Evolutionary conservation across 768 basidiomycete species (phyloP).

Genomic region (Phlegmacium glaucopus): DNA sequence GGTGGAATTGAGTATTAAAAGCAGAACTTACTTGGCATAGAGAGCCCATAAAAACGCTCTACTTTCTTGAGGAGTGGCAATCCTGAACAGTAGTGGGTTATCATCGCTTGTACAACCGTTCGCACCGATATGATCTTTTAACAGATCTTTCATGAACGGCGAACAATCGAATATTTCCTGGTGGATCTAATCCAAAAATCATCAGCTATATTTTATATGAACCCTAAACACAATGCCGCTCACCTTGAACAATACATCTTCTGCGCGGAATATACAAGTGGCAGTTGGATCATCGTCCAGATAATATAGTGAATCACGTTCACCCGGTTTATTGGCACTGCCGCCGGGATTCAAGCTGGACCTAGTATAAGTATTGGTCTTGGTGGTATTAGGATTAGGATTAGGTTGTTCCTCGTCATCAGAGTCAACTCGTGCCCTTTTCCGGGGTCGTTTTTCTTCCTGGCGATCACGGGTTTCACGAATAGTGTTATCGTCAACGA

Average conservation of each 20-base stretch:
- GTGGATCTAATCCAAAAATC: conserved; percentile 19
- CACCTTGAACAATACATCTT: conserved; percentile 49
- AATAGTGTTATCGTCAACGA: conserved; percentile 30
- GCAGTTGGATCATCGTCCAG: conserved; percentile 29
- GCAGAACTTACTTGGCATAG: conserved; percentile 48
- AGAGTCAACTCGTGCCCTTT: conserved; percentile 26
- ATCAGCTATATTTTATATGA: not conserved
- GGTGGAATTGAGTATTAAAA: not conserved
- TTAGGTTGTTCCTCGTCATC: conserved; percentile 13
- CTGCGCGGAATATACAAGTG: conserved; percentile 40
- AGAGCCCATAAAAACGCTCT: conserved; percentile 51
- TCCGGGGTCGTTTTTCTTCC: conserved; percentile 21
- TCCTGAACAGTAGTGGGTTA: conserved; percentile 42
- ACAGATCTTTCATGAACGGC: conserved; percentile 9
- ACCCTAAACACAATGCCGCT: not conserved
- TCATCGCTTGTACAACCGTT: conserved; percentile 16
- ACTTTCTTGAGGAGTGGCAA: conserved; percentile 43
- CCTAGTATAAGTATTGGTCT: not conserved
- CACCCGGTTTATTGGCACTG: conserved; percentile 19
- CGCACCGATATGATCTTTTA: conserved; percentile 8
- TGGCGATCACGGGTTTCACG: conserved; percentile 26
- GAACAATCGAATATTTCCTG: conserved; percentile 19
- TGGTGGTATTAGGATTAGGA: not conserved
- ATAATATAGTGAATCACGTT: conserved; percentile 37
- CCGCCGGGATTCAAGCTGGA: too few relatives aligned